A percentile compares a stretch with the other conserved stretches of the same genome.
phyloP scores from a whole-genome alignment of 768 basidiomycete species.

The Lanmaoa pseudosensibilis region DNA sequence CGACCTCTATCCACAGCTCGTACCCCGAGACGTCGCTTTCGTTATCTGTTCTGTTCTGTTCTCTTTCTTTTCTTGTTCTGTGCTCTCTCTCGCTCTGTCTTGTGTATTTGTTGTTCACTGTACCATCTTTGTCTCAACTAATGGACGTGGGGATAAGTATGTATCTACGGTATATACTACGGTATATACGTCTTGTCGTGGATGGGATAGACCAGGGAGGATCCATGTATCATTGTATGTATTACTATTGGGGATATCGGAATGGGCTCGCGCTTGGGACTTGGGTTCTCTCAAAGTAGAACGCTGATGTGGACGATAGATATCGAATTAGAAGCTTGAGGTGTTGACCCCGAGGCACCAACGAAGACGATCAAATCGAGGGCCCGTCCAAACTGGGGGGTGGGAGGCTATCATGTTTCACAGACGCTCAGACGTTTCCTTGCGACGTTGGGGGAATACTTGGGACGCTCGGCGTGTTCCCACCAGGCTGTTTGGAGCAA shows the following conservation, averaged over 20 bases:
- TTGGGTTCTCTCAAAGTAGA: background rate
- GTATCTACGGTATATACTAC: background rate
- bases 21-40: background rate
- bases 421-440: too few species aligned
- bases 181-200: background rate
- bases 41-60: background rate
- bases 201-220: background rate
- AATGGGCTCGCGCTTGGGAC: too few species aligned
- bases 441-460: too few species aligned
- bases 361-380: too few species aligned
- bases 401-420: too few species aligned
- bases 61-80: background rate
- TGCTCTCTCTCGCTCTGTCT: background rate
- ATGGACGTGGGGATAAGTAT: background rate
- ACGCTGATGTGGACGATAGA: background rate
- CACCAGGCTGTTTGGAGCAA: too few species aligned
- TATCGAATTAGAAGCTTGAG: too few species aligned
- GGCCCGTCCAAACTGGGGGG: too few species aligned
- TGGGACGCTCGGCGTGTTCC: too few species aligned
- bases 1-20: background rate
- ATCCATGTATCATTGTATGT: background rate
- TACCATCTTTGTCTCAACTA: background rate
- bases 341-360: too few species aligned
- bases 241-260: background rate
- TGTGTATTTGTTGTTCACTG: background rate